Conservation (phyloP, 1,284 basidiomycete genomes). For the Irpex sp. region DNA sequence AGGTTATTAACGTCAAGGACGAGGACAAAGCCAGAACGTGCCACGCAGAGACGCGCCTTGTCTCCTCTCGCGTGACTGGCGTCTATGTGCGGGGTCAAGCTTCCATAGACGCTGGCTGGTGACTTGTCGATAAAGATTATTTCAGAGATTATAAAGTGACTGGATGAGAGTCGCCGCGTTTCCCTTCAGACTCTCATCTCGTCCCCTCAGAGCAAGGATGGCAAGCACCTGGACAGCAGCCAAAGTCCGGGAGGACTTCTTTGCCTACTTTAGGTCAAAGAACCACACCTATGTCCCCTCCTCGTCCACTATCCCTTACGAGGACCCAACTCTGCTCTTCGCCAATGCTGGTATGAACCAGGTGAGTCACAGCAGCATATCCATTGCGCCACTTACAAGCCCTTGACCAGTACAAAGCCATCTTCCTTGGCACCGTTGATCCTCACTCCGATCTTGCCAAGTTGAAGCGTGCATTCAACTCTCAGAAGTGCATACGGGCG, state of each 20-base stretch:
- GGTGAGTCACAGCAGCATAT: slow-evolving; percentile 33
- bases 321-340: slow-evolving; percentile 95
- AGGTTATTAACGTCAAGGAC: slow-evolving; percentile 17
- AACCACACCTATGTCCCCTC: slow-evolving; percentile 93
- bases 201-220: slow-evolving; percentile 10
- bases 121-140: slow-evolving; percentile 2
- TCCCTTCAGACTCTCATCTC: slow-evolving; percentile 4
- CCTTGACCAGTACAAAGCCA: slow-evolving; percentile 83
- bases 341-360: slow-evolving; percentile 99
- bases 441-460: slow-evolving; percentile 87
- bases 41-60: not conserved
- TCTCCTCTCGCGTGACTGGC: not conserved
- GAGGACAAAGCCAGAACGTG: not conserved
- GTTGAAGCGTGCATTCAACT: slow-evolving; percentile 92
- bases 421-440: slow-evolving; percentile 96
- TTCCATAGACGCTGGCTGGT: not conserved
- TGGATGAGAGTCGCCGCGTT: slow-evolving; percentile 2
- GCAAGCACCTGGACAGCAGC: slow-evolving; percentile 61
- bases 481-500: slow-evolving; percentile 96
- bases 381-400: slow-evolving; percentile 1
- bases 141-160: not conserved
- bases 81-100: not conserved
- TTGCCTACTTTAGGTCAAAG: slow-evolving; percentile 77
- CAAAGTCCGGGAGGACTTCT: slow-evolving; percentile 72
- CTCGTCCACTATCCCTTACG: slow-evolving; percentile 92